phyloP scores from a whole-genome alignment of 257 asterid species.

The Primulina huaijiensis region DNA sequence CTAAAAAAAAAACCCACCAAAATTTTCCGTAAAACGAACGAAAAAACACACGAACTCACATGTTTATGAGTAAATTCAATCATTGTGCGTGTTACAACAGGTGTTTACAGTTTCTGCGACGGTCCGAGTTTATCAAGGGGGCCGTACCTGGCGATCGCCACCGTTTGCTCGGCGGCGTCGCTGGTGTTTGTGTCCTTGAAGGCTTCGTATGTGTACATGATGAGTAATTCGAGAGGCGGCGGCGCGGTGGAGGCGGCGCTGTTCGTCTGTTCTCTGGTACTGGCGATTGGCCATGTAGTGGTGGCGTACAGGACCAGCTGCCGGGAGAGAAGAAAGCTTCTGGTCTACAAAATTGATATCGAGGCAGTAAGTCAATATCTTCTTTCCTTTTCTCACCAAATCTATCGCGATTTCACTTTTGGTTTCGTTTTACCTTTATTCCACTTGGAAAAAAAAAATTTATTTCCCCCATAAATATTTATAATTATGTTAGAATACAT shows the following conservation, averaged over 20 bases:
- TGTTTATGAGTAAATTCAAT: no score
- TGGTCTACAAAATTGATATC: constrained; percentile 81
- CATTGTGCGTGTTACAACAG: constrained; percentile 24
- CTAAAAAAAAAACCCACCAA: no score
- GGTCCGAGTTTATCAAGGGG: constrained; percentile 85
- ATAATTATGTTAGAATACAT: no score
- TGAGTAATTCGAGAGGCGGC: constrained; percentile 20
- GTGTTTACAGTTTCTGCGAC: constrained; percentile 88
- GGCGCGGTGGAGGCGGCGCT: constrained; percentile 55
- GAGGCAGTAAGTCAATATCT: constrained; percentile 73
- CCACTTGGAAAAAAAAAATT: no score
- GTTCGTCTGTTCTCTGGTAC: constrained; percentile 51
- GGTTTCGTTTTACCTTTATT: no score
- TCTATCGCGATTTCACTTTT: no score
- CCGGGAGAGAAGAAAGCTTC: constrained; percentile 82
- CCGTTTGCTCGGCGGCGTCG: constrained; percentile 72
- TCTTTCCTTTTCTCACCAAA: constrained; percentile 7
- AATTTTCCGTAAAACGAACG: no score
- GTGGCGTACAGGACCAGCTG: constrained; percentile 90
- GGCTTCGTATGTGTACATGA: constrained; percentile 58
- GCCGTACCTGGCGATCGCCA: constrained; percentile 73
- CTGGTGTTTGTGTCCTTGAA: constrained; percentile 75
- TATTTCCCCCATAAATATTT: no score
- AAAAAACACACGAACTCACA: no score
- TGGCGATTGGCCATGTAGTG: constrained; percentile 75